Evolutionary conservation across 2,329 filamentous ascomycete genomes (phyloP), one percentile per base, ranked within the genome.

Genomic region (Hawksworthiomyces lignivorus): DNA sequence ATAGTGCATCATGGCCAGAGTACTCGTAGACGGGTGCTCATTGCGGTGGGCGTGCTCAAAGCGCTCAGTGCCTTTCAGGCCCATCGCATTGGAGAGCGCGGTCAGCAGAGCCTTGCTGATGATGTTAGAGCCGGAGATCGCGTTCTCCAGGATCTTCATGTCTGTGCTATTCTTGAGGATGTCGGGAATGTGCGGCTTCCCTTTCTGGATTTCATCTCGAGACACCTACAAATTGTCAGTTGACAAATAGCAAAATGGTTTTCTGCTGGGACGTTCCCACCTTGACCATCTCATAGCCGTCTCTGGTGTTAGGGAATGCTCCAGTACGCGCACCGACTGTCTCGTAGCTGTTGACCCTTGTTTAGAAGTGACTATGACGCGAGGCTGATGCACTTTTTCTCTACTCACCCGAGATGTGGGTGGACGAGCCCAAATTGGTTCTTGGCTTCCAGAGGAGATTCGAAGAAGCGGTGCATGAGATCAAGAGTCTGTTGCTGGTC

Each of bases 381-480:
- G n/a, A n/a, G n/a, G n/a, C n/a, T n/a, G n/a, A n/a, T n/a, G n/a
- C n/a, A n/a, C n/a, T n/a, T n/a, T n/a, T n/a, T n/a, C n/a, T n/a
- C n/a, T n/a, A 53, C 61, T 47, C 55, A 71, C 59, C 70, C 72
- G 20, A 74, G 63, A 55, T 75, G 71, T 5, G 70, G 67, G 19
- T 69, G 66, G 36, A 75, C 63, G 7, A 76, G 66, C 4, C 72
- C 72, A 50, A 68, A 73, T 53, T 76, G 67, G 53, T 75, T 76
- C 67, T 76, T 76, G 31, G 60, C 64, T 58, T 75, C 72, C 14
- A 74, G 54, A 0, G 72, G 70, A 0, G 65, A 56, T 24, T 67
- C 66, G 48, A 76, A 77, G 63, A 75, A 77, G 39, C 67, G 67
- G 54, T 73, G 60, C 73, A 76, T 77, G 30, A 75, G 63, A 47